phyloP scores from a whole-genome alignment of 805 yeast species.

The Huiozyma sinensis region DNA sequence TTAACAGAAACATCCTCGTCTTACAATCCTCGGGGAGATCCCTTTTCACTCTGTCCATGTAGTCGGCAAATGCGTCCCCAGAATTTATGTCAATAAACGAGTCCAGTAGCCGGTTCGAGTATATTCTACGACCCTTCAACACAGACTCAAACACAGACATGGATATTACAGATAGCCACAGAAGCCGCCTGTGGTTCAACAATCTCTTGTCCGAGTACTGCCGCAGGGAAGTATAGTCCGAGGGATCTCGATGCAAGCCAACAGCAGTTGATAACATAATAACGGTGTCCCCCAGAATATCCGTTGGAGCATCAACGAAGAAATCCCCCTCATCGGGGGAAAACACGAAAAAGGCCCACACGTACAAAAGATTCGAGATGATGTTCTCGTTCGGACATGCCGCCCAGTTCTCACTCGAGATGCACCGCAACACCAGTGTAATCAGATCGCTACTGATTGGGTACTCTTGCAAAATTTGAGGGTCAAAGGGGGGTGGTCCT shows the following conservation, averaged over 20 bases:
- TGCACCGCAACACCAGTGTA: conserved; percentile 14
- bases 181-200: conserved; percentile 20
- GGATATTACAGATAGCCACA: conserved; percentile 21
- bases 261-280: conserved; percentile 21
- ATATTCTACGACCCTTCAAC: conserved; percentile 19
- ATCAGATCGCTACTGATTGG: conserved; percentile 19
- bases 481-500: background rate
- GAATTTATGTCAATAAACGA: conserved; percentile 13
- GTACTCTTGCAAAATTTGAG: conserved; percentile 3
- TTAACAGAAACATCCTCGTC: conserved; percentile 6
- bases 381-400: conserved; percentile 26
- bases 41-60: conserved; percentile 12
- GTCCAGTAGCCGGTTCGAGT: conserved; percentile 8
- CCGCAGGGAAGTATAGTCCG: conserved; percentile 15
- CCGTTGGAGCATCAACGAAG: conserved; percentile 25
- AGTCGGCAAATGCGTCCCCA: conserved; percentile 11
- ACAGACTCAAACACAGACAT: conserved; percentile 18
- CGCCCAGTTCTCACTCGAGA: conserved; percentile 21
- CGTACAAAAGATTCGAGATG: conserved; percentile 19
- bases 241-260: conserved; percentile 26
- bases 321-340: conserved; percentile 29
- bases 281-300: conserved; percentile 18
- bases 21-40: conserved; percentile 6
- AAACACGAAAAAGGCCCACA: conserved; percentile 26
- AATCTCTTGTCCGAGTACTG: conserved; percentile 8